A percentile compares a stretch with the other conserved stretches of the same genome.
Conservation (phyloP, 257 asterid genomes). For the Pogostemon cablin region DNA sequence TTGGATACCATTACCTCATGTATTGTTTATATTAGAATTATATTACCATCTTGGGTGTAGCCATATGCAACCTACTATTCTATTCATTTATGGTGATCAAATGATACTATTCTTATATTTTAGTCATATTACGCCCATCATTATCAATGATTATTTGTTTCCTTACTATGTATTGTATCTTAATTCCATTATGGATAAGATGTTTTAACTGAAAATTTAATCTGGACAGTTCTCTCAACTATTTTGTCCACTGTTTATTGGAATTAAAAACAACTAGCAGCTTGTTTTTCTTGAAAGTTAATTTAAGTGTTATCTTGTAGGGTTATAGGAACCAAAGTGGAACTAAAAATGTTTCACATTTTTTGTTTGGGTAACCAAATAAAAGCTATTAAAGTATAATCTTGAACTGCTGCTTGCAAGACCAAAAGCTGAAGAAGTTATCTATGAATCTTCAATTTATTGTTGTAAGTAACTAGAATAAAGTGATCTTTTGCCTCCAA, state of each 20-base stretch:
- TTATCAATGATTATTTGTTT: not conserved
- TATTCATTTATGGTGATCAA: constrained; percentile 4
- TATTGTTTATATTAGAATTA: no score
- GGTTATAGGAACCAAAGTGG: not conserved
- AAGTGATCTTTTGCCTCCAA: not conserved
- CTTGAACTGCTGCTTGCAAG: constrained; percentile 6
- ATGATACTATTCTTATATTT: not conserved
- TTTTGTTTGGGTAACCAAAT: not conserved
- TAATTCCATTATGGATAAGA: not conserved
- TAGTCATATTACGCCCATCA: not conserved
- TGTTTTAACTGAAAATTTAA: not conserved
- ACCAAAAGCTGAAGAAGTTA: not conserved
- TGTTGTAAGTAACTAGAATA: not conserved
- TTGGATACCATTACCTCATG: no score
- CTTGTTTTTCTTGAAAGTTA: not conserved
- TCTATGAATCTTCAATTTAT: not conserved
- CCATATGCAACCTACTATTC: not conserved
- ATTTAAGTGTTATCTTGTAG: not conserved
- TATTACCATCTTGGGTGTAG: not conserved
- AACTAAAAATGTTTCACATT: not conserved
- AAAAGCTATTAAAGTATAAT: not conserved
- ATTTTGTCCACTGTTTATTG: not conserved
- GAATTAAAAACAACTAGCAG: not conserved
- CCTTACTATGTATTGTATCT: not conserved
- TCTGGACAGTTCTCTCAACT: not conserved